phyloP scores from a whole-genome alignment of 1,139 yeast genomes.

The Candida frijolesensis region DNA sequence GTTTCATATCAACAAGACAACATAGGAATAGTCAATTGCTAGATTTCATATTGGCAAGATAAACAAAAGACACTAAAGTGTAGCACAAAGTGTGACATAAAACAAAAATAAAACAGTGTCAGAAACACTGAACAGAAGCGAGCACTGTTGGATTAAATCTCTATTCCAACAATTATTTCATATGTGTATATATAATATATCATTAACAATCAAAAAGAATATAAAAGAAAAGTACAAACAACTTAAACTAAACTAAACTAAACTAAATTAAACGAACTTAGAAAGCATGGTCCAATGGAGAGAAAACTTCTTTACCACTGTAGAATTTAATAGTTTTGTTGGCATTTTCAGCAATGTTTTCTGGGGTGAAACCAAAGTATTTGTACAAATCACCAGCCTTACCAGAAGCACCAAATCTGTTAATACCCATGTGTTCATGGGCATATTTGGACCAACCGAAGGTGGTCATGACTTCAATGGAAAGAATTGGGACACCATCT shows the following conservation, averaged over 20 bases:
- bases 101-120: too few relatives aligned
- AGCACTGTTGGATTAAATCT: too few relatives aligned
- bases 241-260: neutral
- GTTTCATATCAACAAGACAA: too few relatives aligned
- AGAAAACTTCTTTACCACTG: conserved; percentile 70
- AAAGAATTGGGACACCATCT: conserved; percentile 89
- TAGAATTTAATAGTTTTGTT: conserved; percentile 77
- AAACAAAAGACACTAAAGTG: too few relatives aligned
- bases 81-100: too few relatives aligned
- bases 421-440: conserved; percentile 94
- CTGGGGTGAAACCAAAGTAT: conserved; percentile 88
- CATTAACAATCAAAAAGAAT: too few relatives aligned
- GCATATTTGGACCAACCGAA: conserved; percentile 95
- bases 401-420: conserved; percentile 98
- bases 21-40: too few relatives aligned
- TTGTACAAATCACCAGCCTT: conserved; percentile 83
- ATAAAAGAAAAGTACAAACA: neutral
- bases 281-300: conserved; percentile 85
- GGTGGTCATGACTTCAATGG: conserved; percentile 92
- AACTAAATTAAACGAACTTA: conserved; percentile 24
- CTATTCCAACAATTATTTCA: too few relatives aligned
- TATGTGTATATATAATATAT: too few relatives aligned
- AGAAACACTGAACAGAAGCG: too few relatives aligned
- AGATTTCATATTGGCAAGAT: too few relatives aligned
- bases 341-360: conserved; percentile 89